Conservation (phyloP, 2,329 filamentous ascomycete species). For the Coniella lustricola region DNA sequence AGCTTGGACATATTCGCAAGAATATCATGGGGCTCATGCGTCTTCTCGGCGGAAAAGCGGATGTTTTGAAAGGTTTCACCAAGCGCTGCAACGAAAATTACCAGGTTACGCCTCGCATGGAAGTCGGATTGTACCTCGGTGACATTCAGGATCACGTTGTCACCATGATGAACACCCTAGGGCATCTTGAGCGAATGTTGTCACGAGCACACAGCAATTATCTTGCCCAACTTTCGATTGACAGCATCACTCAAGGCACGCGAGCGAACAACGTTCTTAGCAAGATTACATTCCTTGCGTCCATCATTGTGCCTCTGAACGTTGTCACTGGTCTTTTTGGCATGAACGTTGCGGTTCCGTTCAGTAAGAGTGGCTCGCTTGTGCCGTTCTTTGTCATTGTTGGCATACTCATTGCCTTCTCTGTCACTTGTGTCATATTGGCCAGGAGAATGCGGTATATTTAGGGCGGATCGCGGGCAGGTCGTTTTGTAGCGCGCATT, state of each 20-base stretch:
- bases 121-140: constrained; percentile 91
- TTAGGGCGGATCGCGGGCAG: constrained; percentile 19
- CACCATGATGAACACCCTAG: constrained; percentile 95
- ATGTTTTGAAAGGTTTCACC: constrained; percentile 93
- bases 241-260: constrained; percentile 83
- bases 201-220: constrained; percentile 93
- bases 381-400: constrained; percentile 47
- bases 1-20: constrained; percentile 86
- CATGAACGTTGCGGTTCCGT: constrained; percentile 79
- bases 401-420: constrained; percentile 46
- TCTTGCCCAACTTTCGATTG: constrained; percentile 86
- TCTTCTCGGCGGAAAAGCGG: constrained; percentile 92
- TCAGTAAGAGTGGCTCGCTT: constrained; percentile 44
- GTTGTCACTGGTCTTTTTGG: constrained; percentile 81
- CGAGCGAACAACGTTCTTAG: constrained; percentile 82
- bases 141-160: constrained; percentile 99
- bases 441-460: constrained; percentile 42
- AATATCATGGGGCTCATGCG: constrained; percentile 91
- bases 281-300: constrained; percentile 91
- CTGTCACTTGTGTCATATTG: constrained; percentile 36
- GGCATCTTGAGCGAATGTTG: constrained; percentile 96
- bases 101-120: constrained; percentile 87
- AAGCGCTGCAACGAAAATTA: constrained; percentile 99
- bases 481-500: neutral
- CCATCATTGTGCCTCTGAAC: constrained; percentile 93